Evolutionary conservation across 1,284 basidiomycete species (phyloP), one percentile per base, ranked within the genome.

Genomic region (Uromyces viciae-fabae): DNA sequence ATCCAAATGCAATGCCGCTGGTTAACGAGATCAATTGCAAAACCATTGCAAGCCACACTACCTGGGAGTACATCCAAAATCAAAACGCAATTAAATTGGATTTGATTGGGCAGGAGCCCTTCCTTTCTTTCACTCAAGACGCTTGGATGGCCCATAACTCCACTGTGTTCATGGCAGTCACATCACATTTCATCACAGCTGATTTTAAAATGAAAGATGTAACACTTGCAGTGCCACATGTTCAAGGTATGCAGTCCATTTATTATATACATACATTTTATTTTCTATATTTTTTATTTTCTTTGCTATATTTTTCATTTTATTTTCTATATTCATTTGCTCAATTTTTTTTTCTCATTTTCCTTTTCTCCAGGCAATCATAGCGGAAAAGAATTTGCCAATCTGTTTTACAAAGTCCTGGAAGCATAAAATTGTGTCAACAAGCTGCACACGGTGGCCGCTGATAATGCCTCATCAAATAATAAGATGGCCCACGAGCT

Each of bases 131-230:
- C 68, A 71, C 68, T 11, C 11, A 33, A 8, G 68, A 71, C 43
- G 46, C 68, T 46, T 71, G 68, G 68, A 71, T 42, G 11, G 31
- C 42, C 25, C 68, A 36, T 22, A 71, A 71, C 22, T 8, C 28
- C 8, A 46, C 15, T 36, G 68, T 42, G 1, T 71, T 71, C 46
- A 71, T 71, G 68, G 68, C 68, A 14, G 43, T 71, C 42, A 71
- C 68, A 15, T 19, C 28, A 1, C 68, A 71, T 19, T 36, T 36
- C 8, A 43, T 71, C 68, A 71, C 60, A 17, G 19, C 60, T 19
- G 5, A 64, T 4, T 64, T 33, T 33, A 64, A 64, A 19, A 28
- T 64, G 31, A 19, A 33, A 49, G 72, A 49, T 31, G 1, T 74
- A 3, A 5, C 40, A 31, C 11, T 74, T 33, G 72, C 3, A 5